Evolutionary conservation across 2,329 filamentous ascomycete genomes (phyloP), one percentile per base, ranked within the genome.

Genomic region (Aspergillus pseudonomiae): DNA sequence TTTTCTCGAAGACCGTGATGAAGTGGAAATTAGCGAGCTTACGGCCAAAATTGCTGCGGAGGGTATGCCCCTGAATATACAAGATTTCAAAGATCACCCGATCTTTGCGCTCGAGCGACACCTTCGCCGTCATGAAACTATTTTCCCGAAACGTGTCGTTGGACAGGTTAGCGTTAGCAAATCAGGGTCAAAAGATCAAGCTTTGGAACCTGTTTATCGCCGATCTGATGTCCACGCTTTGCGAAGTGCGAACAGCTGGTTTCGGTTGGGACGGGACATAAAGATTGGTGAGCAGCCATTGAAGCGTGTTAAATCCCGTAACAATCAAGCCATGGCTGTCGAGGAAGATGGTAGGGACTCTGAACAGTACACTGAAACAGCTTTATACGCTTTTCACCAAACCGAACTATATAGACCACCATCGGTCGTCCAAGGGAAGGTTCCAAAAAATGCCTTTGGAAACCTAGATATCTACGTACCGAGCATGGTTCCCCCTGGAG

Each of bases 41-140:
- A 83, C 85, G 3, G 87, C 88, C 5, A 85, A 87, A 61, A 89
- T 92, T 68, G 88, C 89, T 0, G 84, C 86, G 28, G 95, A 99
- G 80, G 87, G 88, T 0, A 94, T 97, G 88, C 94, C 93, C 0
- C 89, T 88, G 60, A 96, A 93, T 70, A 87, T 97, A 2, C 87
- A 90, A 59, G 93, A 96, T 74, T 96, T 96, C 74, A 96, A 94
- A 74, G 86, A 91, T 65, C 94, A 97, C 74, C 93, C 93, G 0
- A 79, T 91, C 12, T 94, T 91, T 73, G 94, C 93, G 0, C 83
- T 99, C 0, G 91, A 96, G 77, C 84, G 94, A 55, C 94, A 99
- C 77, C 77, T 99, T 34, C 88, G 88, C 57, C 86, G 90, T 21
- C 90, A 96, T 70, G 92, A 99, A 78, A 91, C 96, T 6, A 85